Evolutionary conservation across 2,329 filamentous ascomycete genomes (phyloP), one percentile per base, ranked within the genome.

Genomic region (Arthroderma uncinatum): DNA sequence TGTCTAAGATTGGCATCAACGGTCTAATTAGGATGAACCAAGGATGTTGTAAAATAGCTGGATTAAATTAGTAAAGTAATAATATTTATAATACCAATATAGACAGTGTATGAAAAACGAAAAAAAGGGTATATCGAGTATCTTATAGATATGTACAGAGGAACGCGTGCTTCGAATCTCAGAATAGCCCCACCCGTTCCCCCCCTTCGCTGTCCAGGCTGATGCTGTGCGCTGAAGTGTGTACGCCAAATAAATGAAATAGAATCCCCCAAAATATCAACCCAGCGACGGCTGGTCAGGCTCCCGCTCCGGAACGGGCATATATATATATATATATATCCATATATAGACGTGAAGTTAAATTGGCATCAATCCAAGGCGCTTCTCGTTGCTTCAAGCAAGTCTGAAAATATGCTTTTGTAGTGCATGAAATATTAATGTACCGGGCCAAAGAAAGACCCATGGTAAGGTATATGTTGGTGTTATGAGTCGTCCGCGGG

Each of bases 81-180:
- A 30, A 47, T 47, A 47, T 23, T n/a, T n/a, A 25, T 14, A 23
- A 47, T 9, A 21, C 12, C 19, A 28, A 30, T 48, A 48, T 39
- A 21, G 47, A 16, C 7, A 50, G 16, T 2, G 14, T 25, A n/a
- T 8, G 2, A 16, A 50, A 9, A 33, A 25, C n/a, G 33, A 33
- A 19, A 30, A 50, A 50, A 50, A 50, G 47, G 47, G 47, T 50
- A 50, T 50, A 50, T 50, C 28, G 47, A 33, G 19, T 33, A 50
- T 30, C 47, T 30, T 50, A 30, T 23, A 50, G 47, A 30, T 50
- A 50, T 50, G 47, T 50, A 50, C 47, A 50, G 33, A 16, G 39
- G 16, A 42, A 8, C 39, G 16, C 39, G 39, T 19, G n/a, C 39
- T 19, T 42, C 16, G 39, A 42, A 42, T 5, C 4, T 19, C 34